phyloP scores from a whole-genome alignment of 768 basidiomycete genomes.

The Psilocybe azurescens region DNA sequence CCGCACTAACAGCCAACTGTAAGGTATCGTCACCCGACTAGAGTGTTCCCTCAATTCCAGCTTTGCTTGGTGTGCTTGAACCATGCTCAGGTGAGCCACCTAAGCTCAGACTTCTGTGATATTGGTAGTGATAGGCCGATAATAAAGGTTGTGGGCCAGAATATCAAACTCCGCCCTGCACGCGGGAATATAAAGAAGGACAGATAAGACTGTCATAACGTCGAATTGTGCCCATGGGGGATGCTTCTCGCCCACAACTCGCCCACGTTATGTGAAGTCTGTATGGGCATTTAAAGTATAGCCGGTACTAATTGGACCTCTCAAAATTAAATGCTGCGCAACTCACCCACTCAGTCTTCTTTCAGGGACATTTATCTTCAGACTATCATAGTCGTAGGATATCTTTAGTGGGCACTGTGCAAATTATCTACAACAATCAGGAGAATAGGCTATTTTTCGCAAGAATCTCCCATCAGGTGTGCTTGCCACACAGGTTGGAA shows the following conservation, averaged over 20 bases:
- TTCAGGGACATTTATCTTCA: too few relatives aligned
- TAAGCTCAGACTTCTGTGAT: background rate
- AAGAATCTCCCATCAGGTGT: background rate
- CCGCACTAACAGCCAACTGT: too few relatives aligned
- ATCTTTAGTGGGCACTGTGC: too few relatives aligned
- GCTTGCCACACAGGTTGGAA: background rate
- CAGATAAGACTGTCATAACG: background rate
- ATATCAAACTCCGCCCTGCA: background rate
- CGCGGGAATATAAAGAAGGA: background rate
- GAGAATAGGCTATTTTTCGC: background rate
- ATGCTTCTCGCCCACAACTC: background rate
- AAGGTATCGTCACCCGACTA: too few relatives aligned
- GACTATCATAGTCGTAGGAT: too few relatives aligned
- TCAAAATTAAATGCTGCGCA: too few relatives aligned
- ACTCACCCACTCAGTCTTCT: too few relatives aligned
- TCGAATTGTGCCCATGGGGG: background rate
- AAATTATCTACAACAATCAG: background rate
- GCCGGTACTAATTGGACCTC: too few relatives aligned
- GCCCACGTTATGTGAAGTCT: background rate
- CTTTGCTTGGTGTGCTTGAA: too few relatives aligned
- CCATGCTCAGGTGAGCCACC: too few relatives aligned
- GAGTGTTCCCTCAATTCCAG: too few relatives aligned
- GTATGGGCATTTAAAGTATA: background rate
- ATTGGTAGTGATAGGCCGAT: too few relatives aligned
- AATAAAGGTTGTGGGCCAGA: background rate